Conservation (phyloP, 192 early-diverging fungal genomes). For the Coemansia sp. region DNA sequence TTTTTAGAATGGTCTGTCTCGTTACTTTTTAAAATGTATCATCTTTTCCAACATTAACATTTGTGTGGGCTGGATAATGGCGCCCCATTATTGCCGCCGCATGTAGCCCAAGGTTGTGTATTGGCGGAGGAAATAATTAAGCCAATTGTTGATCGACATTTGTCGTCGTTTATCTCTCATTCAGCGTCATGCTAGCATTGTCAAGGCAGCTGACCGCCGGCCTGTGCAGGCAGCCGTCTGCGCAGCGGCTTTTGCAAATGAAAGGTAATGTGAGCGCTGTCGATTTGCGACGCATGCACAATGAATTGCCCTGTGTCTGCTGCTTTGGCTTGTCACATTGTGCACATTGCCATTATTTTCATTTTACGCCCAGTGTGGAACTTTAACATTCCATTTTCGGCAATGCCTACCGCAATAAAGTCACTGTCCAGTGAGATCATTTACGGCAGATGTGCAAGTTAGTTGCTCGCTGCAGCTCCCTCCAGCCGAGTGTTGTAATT, state of each 20-base stretch:
- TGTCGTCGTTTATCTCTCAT: neutral
- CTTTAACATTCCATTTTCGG: neutral
- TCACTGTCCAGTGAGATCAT: neutral
- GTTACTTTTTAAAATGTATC: conserved; percentile 13
- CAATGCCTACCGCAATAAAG: neutral
- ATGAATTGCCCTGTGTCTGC: neutral
- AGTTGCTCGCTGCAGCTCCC: neutral
- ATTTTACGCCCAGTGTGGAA: neutral
- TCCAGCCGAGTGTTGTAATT: neutral
- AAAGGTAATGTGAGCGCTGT: conserved; percentile 8
- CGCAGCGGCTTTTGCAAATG: conserved; percentile 7
- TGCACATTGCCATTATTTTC: neutral
- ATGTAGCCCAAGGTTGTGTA: neutral
- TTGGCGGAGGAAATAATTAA: too few relatives aligned
- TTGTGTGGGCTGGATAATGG: neutral
- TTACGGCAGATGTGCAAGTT: neutral
- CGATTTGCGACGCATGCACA: conserved; percentile 8
- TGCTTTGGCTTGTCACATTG: neutral
- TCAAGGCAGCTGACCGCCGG: conserved; percentile 13
- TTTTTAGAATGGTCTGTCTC: conserved; percentile 11
- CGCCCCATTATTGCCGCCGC: neutral
- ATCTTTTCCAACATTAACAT: conserved; percentile 2
- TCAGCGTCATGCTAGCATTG: neutral
- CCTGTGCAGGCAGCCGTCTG: conserved; percentile 8
- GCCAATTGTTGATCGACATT: conserved; percentile 4